These are phyloP conservation scores for Lentinula boryana DNA, from an alignment of 768 basidiomycete species.

Conservation along the genomic window DNA sequence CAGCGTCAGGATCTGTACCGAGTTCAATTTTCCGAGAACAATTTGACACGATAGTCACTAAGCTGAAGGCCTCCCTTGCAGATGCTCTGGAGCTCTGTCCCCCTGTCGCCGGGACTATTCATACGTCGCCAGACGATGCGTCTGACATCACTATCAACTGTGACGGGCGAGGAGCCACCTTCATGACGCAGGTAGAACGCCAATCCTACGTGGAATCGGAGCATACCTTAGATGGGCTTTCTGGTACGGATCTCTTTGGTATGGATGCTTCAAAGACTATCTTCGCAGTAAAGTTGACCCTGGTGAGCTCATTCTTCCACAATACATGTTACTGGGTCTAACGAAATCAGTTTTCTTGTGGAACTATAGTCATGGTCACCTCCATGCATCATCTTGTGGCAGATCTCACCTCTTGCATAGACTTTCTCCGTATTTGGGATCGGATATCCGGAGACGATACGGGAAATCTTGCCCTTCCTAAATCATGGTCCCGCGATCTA, in stretches of 20 bases:
- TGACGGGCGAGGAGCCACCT: slow-evolving; percentile 1
- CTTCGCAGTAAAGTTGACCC: background rate
- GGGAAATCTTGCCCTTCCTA: background rate
- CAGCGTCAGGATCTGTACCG: background rate
- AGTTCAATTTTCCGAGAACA: background rate
- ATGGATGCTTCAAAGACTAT: background rate
- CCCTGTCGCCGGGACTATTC: background rate
- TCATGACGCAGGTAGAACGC: background rate
- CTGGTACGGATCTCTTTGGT: background rate
- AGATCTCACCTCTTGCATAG: slow-evolving; percentile 2
- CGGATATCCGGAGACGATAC: background rate
- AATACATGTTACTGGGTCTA: background rate
- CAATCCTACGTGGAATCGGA: background rate
- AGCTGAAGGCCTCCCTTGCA: background rate
- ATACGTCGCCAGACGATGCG: background rate
- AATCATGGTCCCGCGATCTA: background rate
- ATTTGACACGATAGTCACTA: background rate
- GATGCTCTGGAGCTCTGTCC: slow-evolving; percentile 3
- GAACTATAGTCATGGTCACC: background rate
- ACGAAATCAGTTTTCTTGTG: slow-evolving; percentile 5
- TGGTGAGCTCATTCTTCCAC: background rate
- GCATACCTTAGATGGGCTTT: background rate
- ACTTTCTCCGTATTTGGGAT: slow-evolving; percentile 1
- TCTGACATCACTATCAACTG: background rate
- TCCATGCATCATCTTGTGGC: background rate